Base-by-base conservation (phyloP, 345 rosid genomes). In the Dipteronia sinensis region DNA sequence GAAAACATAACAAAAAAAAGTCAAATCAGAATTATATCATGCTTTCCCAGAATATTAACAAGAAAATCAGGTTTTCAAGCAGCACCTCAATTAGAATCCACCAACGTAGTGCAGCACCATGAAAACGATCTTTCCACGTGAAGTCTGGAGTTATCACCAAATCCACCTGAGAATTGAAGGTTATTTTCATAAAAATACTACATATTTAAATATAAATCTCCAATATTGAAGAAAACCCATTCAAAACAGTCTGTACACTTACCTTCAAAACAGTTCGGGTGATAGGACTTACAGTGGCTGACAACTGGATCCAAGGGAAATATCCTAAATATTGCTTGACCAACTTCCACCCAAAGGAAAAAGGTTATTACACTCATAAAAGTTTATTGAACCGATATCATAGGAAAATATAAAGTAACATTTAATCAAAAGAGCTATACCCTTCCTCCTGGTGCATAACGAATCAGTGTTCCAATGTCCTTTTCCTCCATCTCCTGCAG, bases 211-310 rank as follows among this genome's bases (percentile, higher is more conserved):
- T 0, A n/a, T 9, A 64, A 72, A 80, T 27, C 67, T 61, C 38
- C 13, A 67, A 40, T 63, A 4, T 47, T 8, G 23, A 72, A 67
- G 51, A 62, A 49, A 15, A 55, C 31, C 56, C 22, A 4, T 31
- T 31, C 13, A 67, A 29, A 44, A 78, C 23, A 29, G 22, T 69
- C 67, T 65, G 10, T 23, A 59, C 12, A 59, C 73, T 75, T 83
- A 95, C 99, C 98, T 93, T 95, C 88, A 95, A 85, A 66, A 95
- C 99, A 67, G 99, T 95, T 87, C 99, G 89, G 69, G 99, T 95
- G 82, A 95, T 95, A 83, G 99, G 99, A 85, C 98, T 93, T 23
- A 95, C 86, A 70, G 94, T 93, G 51, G 99, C 98, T 55, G 91
- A 77, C 81, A 95, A 83, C 74, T 92, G 97, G 76, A 95, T 84